phyloP scores from a whole-genome alignment of 768 basidiomycete species.

The Phlegmacium glaucopus region DNA sequence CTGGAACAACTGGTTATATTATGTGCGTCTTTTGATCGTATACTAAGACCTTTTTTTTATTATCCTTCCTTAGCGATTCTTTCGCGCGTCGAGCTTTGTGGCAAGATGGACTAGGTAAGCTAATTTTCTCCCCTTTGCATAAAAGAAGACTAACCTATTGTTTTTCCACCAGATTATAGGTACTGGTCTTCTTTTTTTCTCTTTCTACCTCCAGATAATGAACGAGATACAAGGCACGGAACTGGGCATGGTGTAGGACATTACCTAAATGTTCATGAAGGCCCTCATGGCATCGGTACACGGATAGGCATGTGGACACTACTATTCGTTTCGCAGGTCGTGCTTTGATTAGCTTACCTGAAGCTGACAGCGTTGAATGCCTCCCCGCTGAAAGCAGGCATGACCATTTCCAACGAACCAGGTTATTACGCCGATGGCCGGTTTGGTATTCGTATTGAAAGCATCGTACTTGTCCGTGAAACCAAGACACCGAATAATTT shows the following conservation, averaged over 20 bases:
- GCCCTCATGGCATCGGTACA: conserved; percentile 62
- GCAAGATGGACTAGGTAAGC: conserved; percentile 80
- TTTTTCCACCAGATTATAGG: conserved; percentile 50
- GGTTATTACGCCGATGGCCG: conserved; percentile 90
- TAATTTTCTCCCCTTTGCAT: conserved; percentile 11
- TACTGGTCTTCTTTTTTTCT: conserved; percentile 19
- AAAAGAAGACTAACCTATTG: background rate
- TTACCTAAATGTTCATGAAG: conserved; percentile 93
- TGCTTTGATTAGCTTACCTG: background rate
- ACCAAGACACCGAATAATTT: conserved; percentile 74
- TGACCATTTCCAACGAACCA: conserved; percentile 93
- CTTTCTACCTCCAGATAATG: conserved; percentile 1
- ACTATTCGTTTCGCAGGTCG: background rate
- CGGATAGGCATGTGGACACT: conserved; percentile 37
- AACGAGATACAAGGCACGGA: conserved; percentile 57
- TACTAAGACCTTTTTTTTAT: background rate
- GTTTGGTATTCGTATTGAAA: conserved; percentile 94
- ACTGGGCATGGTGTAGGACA: conserved; percentile 96
- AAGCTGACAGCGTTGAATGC: conserved; percentile 54
- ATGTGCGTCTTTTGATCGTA: conserved; percentile 18
- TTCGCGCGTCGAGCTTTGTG: conserved; percentile 79
- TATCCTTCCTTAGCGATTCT: conserved; percentile 54
- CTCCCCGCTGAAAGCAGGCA: conserved; percentile 71
- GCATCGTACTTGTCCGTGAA: conserved; percentile 73
- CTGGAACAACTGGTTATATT: conserved; percentile 65